phyloP scores from a whole-genome alignment of 1,284 basidiomycete species.

The Ustilago lituana region DNA sequence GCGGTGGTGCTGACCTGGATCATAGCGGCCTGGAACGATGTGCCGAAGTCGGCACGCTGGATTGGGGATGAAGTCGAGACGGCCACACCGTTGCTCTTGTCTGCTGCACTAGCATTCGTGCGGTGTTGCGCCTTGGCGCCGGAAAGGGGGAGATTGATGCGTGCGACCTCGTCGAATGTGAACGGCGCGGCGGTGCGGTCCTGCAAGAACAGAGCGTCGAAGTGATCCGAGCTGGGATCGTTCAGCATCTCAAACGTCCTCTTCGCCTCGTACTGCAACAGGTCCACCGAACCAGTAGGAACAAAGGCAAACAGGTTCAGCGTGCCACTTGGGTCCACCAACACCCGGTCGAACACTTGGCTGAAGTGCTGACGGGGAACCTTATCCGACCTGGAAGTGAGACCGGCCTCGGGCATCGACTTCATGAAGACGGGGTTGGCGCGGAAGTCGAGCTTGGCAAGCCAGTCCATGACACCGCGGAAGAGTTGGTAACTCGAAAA shows the following conservation, averaged over 20 bases:
- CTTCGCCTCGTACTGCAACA: constrained; percentile 71
- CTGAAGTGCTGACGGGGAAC: constrained; percentile 67
- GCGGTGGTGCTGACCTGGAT: constrained; percentile 51
- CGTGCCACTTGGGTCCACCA: constrained; percentile 82
- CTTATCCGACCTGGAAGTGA: constrained; percentile 46
- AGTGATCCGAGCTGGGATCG: constrained; percentile 73
- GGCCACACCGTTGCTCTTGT: constrained; percentile 13
- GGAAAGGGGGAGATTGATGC: constrained; percentile 38
- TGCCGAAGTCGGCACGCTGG: constrained; percentile 50
- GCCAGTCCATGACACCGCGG: constrained; percentile 79
- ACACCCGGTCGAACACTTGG: constrained; percentile 69
- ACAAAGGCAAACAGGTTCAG: constrained; percentile 76
- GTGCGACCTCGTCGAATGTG: constrained; percentile 67
- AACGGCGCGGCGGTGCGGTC: constrained; percentile 57
- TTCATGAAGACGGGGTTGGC: constrained; percentile 75
- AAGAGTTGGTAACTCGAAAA: constrained; percentile 88
- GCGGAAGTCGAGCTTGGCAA: constrained; percentile 77
- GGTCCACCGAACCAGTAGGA: constrained; percentile 73
- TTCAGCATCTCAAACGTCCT: constrained; percentile 61
- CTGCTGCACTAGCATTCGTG: not conserved
- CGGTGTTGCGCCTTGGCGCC: not conserved
- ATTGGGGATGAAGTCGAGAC: constrained; percentile 23
- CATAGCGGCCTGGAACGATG: constrained; percentile 40
- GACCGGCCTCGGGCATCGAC: constrained; percentile 51
- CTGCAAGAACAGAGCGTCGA: constrained; percentile 78